These are phyloP conservation scores for Phalaenopsis aphrodite DNA, from an alignment of 106 monocot genomes.

Conservation along the genomic window DNA sequence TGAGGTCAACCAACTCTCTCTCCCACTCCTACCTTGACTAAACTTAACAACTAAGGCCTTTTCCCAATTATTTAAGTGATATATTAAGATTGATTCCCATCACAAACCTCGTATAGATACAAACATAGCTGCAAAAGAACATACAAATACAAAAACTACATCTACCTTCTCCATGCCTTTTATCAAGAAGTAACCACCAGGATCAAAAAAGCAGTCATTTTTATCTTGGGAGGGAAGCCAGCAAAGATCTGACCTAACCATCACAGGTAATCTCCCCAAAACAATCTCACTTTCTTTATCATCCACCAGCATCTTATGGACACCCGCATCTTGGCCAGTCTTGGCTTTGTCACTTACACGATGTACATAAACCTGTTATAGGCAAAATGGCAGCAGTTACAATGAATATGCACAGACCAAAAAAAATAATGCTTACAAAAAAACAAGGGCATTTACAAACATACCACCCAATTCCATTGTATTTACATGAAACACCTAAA, in stretches of 20 bases:
- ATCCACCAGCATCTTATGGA: slow-evolving; percentile 27
- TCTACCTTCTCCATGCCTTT: slow-evolving; percentile 94
- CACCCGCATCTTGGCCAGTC: slow-evolving; percentile 36
- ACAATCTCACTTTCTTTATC: slow-evolving; percentile 46
- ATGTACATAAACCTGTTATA: slow-evolving; percentile 44
- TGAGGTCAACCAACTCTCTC: neutral
- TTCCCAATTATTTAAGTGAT: neutral
- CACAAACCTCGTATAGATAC: neutral
- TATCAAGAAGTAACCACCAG: slow-evolving; percentile 90
- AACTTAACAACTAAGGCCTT: neutral
- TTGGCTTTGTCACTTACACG: slow-evolving; percentile 64
- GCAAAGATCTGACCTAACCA: slow-evolving; percentile 81
- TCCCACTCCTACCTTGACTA: neutral
- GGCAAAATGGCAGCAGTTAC: neutral
- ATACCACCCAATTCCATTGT: too few relatives aligned
- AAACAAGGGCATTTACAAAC: neutral
- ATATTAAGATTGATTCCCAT: neutral
- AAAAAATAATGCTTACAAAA: too few relatives aligned
- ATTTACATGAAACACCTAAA: too few relatives aligned
- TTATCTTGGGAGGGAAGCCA: slow-evolving; percentile 59
- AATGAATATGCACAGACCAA: neutral
- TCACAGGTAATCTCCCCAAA: slow-evolving; percentile 77
- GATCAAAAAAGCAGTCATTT: slow-evolving; percentile 86
- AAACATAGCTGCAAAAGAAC: neutral
- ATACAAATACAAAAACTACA: neutral